Percentiles rank a stretch among this genome's conserved stretches.
phyloP scores from a whole-genome alignment of 768 basidiomycete genomes.

The Steccherinum ochraceum region DNA sequence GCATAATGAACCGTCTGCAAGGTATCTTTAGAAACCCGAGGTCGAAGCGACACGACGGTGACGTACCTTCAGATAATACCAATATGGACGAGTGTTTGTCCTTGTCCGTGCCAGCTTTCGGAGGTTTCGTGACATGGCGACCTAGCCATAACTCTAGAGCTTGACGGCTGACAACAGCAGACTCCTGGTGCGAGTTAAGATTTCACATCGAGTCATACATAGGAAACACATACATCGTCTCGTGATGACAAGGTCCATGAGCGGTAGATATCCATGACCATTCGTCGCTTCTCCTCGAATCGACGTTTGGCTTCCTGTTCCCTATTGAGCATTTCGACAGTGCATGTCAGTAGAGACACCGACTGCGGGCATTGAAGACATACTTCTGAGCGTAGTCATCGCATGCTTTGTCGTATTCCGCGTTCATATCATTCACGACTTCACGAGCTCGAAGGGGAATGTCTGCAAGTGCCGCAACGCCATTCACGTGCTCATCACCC shows the following conservation, averaged over 20 bases:
- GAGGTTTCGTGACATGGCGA: conserved; percentile 29
- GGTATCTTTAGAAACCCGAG: no score
- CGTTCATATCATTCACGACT: conserved; percentile 50
- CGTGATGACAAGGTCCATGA: conserved; percentile 49
- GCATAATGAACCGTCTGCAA: not conserved
- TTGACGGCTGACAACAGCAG: conserved; percentile 52
- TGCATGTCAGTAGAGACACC: not conserved
- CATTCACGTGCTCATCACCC: not conserved
- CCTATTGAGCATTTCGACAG: conserved; percentile 26
- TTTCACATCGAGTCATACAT: not conserved
- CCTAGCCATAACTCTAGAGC: conserved; percentile 59
- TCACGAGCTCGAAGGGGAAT: conserved; percentile 53
- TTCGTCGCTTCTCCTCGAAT: conserved; percentile 46
- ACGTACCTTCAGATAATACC: not conserved
- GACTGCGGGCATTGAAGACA: no score
- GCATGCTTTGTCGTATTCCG: conserved; percentile 40
- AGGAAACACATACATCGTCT: conserved; percentile 36
- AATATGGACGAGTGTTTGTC: not conserved
- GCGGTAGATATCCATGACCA: conserved; percentile 54
- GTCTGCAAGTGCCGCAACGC: conserved; percentile 10
- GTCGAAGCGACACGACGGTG: no score
- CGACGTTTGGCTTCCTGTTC: conserved; percentile 31
- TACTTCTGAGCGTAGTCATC: conserved; percentile 14
- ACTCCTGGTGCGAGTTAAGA: conserved; percentile 33
- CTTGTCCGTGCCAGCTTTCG: conserved; percentile 11